Base-by-base conservation (phyloP, 2,329 filamentous ascomycete genomes). In the Sporothrix variecibatus region DNA sequence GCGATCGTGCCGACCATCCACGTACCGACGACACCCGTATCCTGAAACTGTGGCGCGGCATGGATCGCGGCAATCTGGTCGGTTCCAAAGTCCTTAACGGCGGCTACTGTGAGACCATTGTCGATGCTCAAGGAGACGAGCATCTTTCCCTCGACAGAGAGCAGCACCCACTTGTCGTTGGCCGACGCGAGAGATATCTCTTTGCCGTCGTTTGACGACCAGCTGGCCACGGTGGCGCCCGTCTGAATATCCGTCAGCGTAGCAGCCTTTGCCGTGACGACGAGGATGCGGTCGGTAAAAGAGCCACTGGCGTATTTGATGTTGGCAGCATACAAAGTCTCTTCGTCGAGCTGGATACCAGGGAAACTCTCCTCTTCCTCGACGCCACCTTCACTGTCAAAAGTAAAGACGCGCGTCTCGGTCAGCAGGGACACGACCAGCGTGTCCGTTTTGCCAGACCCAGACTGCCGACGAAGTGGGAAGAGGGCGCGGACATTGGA, bases 61-160 rank as follows among this genome's bases (percentile, higher is more conserved):
- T 95, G 91, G 11, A 98, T 86, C 78, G 95, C 97, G 2, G 96
- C 93, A 46, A 98, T 89, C 81, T 98, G 94, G 76, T 94, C 92
- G 46, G 90, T 84, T 1, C 87, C 86, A 70, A 94, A 88, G 5
- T 89, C 85, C 79, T 92, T 91, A 75, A 89, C 84, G 5, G 86
- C 85, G 4, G 88, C 84, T 28, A 90, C 83, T 28, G 86, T 83
- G 6, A 97, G 82, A 43, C 89, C 87, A 28, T 87, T 82, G 1
- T 82, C 80, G 2, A 95, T 83, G 77, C 90, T 87, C 65, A 98
- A 84, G 5, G 92, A 91, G 2, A 94, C 86, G 1, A 97, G 83
- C 1, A 86, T 85, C n/a, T 88, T 89, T 46, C 95, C 95, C 71
- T 93, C 91, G 2, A 95, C 85, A 0, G 95, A 93, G 7, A 98